Conservation (phyloP, 2,329 filamentous ascomycete species). For the Microsporum ferrugineum region DNA sequence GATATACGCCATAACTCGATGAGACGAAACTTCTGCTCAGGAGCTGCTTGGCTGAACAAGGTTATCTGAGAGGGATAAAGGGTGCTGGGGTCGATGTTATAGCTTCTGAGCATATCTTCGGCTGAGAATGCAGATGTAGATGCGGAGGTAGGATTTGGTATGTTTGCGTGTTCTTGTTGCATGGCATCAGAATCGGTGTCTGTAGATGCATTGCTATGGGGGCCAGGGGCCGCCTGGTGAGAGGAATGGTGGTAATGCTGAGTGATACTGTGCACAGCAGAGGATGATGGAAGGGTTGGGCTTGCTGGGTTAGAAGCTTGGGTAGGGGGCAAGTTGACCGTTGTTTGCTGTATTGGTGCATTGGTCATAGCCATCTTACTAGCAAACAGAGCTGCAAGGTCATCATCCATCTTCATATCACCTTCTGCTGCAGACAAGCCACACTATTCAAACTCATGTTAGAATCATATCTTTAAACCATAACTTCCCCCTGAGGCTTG, state of each 20-base stretch:
- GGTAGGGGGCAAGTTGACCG: constrained; percentile 13
- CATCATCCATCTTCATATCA: constrained; percentile 60
- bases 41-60: constrained; percentile 65
- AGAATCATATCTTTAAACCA: not conserved
- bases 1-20: constrained; percentile 78
- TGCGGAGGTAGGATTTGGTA: constrained; percentile 33
- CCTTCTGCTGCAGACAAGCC: constrained; percentile 32
- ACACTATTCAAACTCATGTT: constrained; percentile 23
- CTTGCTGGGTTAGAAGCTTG: constrained; percentile 22
- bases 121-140: constrained; percentile 32
- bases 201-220: constrained; percentile 24
- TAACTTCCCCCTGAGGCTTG: not conserved
- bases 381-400: constrained; percentile 69
- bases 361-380: constrained; percentile 56
- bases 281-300: constrained; percentile 36
- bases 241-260: constrained; percentile 77
- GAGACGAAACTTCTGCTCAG: constrained; percentile 59
- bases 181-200: not conserved
- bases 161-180: not conserved
- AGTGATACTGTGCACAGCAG: constrained; percentile 55
- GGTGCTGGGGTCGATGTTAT: constrained; percentile 58
- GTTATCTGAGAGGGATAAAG: constrained; percentile 65
- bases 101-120: constrained; percentile 49
- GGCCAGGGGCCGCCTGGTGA: constrained; percentile 45
- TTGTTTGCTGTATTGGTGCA: constrained; percentile 19